Evolutionary conservation across 1,284 basidiomycete genomes (phyloP).

Genomic region (Malassezia cuniculi): DNA sequence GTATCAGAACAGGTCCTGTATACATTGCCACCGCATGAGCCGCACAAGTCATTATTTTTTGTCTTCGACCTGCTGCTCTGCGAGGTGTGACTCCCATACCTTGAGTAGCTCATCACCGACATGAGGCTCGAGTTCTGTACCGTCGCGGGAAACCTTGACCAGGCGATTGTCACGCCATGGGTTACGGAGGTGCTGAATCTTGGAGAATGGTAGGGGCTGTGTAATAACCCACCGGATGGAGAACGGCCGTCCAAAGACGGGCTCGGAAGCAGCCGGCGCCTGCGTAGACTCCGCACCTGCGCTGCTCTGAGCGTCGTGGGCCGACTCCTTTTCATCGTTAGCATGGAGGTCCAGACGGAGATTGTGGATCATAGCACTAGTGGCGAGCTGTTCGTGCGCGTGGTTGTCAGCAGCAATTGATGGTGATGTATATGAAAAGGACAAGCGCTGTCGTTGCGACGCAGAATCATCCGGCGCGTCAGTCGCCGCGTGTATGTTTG

Average conservation of each 20-base stretch:
- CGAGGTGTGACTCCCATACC: slow-evolving; percentile 59
- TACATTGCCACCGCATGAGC: too few relatives aligned
- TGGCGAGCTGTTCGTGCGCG: slow-evolving; percentile 46
- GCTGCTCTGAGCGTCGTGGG: too few relatives aligned
- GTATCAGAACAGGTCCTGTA: background rate
- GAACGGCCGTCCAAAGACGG: slow-evolving; percentile 63
- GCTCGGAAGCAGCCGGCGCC: too few relatives aligned
- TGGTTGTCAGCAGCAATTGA: background rate
- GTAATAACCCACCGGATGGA: slow-evolving; percentile 71
- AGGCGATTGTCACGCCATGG: slow-evolving; percentile 85
- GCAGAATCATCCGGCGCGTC: too few relatives aligned
- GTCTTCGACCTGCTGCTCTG: too few relatives aligned
- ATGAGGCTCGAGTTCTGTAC: slow-evolving; percentile 76
- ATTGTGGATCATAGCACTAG: slow-evolving; percentile 34
- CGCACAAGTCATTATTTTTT: too few relatives aligned
- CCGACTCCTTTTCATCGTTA: too few relatives aligned
- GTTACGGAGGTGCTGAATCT: slow-evolving; percentile 68
- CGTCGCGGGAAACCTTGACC: slow-evolving; percentile 73
- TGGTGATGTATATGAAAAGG: background rate
- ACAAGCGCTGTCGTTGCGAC: background rate
- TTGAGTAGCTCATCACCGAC: slow-evolving; percentile 61
- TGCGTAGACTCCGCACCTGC: slow-evolving; percentile 1
- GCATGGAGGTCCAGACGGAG: slow-evolving; percentile 26
- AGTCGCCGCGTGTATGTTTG: too few relatives aligned
- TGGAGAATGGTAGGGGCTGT: slow-evolving; percentile 61